A percentile compares a stretch with the other conserved stretches of the same genome.
phyloP scores from a whole-genome alignment of 495 filamentous ascomycete genomes.

The Glonium stellatum region DNA sequence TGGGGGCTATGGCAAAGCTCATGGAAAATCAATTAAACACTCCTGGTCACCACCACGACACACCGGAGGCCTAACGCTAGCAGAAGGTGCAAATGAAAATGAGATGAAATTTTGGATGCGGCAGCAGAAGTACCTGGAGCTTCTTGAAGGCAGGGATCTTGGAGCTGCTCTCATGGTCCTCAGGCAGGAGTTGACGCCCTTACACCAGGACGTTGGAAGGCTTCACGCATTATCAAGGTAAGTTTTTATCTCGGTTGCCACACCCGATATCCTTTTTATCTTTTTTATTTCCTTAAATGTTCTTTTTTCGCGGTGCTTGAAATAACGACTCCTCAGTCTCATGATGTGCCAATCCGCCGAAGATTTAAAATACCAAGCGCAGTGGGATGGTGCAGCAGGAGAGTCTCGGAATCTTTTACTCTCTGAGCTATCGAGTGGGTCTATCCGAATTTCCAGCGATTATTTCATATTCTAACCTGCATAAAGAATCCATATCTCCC shows the following conservation, averaged over 20 bases:
- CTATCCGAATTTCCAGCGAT: constrained; percentile 8
- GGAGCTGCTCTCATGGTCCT: constrained; percentile 70
- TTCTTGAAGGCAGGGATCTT: constrained; percentile 71
- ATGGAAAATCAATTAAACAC: constrained; percentile 8
- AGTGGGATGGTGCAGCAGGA: constrained; percentile 81
- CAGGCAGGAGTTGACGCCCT: constrained; percentile 77
- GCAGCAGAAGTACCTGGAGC: constrained; percentile 91
- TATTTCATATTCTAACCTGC: constrained; percentile 3
- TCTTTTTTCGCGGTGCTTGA: not conserved
- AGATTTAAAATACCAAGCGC: constrained; percentile 70
- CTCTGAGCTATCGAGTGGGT: constrained; percentile 76
- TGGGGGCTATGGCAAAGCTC: constrained; percentile 17
- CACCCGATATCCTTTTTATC: not conserved
- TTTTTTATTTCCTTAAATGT: too few species aligned
- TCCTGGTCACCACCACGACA: constrained; percentile 7
- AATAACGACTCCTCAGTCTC: constrained; percentile 44
- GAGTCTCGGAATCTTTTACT: constrained; percentile 69
- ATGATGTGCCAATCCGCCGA: constrained; percentile 81
- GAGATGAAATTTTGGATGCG: constrained; percentile 73
- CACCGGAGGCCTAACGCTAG: constrained; percentile 42
- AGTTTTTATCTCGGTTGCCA: constrained; percentile 5
- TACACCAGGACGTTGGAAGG: constrained; percentile 68
- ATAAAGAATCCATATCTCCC: constrained; percentile 77
- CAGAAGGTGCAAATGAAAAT: constrained; percentile 50
- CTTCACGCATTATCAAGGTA: constrained; percentile 82